Percentiles rank a stretch among this genome's conserved stretches.
phyloP scores from a whole-genome alignment of 169 alveolate species.

The Amoebophrya sp. region DNA sequence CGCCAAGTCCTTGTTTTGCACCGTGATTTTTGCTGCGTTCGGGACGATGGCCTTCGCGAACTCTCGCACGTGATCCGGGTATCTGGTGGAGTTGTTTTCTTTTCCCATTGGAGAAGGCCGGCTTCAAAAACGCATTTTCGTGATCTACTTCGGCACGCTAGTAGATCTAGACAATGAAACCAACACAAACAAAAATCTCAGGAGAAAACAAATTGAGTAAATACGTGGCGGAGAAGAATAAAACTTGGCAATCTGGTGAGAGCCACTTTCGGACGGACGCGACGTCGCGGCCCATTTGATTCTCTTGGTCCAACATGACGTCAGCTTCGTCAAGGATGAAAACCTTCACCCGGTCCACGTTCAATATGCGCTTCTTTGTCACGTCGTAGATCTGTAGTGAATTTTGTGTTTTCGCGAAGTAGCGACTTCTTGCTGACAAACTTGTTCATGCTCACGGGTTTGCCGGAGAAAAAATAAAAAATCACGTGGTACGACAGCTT shows the following conservation, averaged over 20 bases:
- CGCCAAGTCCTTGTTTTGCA: neutral
- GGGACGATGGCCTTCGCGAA: neutral
- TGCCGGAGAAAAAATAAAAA: no score
- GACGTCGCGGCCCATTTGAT: conserved; percentile 84
- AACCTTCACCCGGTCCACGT: conserved; percentile 56
- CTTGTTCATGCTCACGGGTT: no score
- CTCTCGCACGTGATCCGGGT: neutral
- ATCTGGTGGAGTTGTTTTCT: neutral
- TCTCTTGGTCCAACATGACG: conserved; percentile 77
- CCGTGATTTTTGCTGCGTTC: neutral
- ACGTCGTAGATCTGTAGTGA: conserved; percentile 67
- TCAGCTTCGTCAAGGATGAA: conserved; percentile 95
- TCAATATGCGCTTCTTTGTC: conserved; percentile 72
- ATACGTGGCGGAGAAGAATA: conserved; percentile 41
- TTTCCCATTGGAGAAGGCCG: neutral
- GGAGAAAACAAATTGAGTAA: neutral
- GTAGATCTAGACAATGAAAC: neutral
- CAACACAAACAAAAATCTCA: neutral
- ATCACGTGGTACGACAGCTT: no score
- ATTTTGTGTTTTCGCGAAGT: conserved; percentile 32
- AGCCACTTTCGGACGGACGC: conserved; percentile 67
- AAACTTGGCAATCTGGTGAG: conserved; percentile 45
- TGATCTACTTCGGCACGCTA: neutral
- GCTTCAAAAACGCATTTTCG: neutral
- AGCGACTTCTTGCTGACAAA: neutral